phyloP scores from a whole-genome alignment of 805 yeast species.

The Wickerhamiella siamensis region DNA sequence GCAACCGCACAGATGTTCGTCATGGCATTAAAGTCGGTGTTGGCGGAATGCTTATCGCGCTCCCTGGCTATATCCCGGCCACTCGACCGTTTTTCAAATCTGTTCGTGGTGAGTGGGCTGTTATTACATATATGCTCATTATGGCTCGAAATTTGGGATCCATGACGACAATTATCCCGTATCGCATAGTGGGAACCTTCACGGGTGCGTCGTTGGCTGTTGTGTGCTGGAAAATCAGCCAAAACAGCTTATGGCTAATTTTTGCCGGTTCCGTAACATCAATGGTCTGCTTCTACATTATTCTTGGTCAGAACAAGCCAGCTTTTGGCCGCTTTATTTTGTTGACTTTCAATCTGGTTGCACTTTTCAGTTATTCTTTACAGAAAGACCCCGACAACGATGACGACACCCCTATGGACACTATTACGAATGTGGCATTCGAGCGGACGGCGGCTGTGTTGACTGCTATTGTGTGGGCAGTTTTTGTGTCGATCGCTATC shows the following conservation, averaged over 20 bases:
- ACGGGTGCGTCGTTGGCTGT: constrained; percentile 55
- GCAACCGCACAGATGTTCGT: constrained; percentile 53
- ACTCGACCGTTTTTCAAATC: constrained; percentile 40
- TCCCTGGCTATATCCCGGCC: constrained; percentile 49
- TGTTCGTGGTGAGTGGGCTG: constrained; percentile 77
- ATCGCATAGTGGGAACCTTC: constrained; percentile 50
- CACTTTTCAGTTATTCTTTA: constrained; percentile 59
- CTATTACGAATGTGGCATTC: constrained; percentile 64
- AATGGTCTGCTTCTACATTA: constrained; percentile 35
- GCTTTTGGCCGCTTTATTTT: constrained; percentile 41
- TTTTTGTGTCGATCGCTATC: constrained; percentile 47
- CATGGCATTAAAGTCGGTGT: constrained; percentile 69
- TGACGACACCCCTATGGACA: constrained; percentile 53
- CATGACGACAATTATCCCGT: constrained; percentile 49
- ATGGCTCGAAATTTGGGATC: constrained; percentile 81
- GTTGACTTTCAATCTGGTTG: constrained; percentile 65
- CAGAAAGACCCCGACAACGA: constrained; percentile 40
- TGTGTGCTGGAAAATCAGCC: constrained; percentile 41
- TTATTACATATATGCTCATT: constrained; percentile 67
- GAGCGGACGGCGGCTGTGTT: constrained; percentile 64
- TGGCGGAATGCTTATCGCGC: constrained; percentile 53
- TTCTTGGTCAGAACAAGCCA: constrained; percentile 33
- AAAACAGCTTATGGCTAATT: constrained; percentile 39
- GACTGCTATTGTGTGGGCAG: constrained; percentile 64
- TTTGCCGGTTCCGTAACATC: constrained; percentile 31